Evolutionary conservation across 345 rosid genomes (phyloP).

Genomic region (Triadica sebifera): DNA sequence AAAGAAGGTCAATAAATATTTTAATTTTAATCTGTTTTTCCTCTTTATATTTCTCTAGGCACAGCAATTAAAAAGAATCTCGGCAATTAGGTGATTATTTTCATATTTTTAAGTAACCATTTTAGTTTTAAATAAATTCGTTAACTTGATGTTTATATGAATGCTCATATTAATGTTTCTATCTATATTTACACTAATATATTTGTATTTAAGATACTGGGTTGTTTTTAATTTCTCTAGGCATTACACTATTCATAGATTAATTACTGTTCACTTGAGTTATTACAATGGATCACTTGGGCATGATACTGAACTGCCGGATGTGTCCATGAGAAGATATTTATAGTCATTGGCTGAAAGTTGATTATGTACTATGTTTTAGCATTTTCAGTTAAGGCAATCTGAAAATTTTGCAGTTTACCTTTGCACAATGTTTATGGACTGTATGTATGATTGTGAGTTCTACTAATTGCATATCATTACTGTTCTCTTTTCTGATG

Average conservation of each 20-base stretch:
- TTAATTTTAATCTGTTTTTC: conserved; percentile 5
- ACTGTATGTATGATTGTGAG: not conserved
- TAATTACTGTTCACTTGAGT: too few species aligned
- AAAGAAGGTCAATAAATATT: conserved; percentile 64
- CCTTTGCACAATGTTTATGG: not conserved
- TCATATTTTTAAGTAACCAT: not conserved
- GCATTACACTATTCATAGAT: too few species aligned
- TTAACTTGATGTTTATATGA: not conserved
- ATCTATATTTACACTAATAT: not conserved
- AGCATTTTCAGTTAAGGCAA: too few species aligned
- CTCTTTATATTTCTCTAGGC: not conserved
- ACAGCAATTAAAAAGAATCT: not conserved
- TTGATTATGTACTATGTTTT: too few species aligned
- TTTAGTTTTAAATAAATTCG: not conserved
- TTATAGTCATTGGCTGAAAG: too few species aligned
- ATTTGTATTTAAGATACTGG: not conserved
- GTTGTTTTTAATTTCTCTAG: too few species aligned
- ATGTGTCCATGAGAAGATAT: too few species aligned
- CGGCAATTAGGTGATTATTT: not conserved
- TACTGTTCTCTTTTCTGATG: not conserved
- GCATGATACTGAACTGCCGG: too few species aligned
- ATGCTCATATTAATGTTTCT: not conserved
- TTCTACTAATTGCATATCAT: not conserved
- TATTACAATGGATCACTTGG: too few species aligned
- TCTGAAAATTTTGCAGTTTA: not conserved